phyloP scores from a whole-genome alignment of 2,329 filamentous ascomycete genomes.

The Ophiostoma himal-ulmi region DNA sequence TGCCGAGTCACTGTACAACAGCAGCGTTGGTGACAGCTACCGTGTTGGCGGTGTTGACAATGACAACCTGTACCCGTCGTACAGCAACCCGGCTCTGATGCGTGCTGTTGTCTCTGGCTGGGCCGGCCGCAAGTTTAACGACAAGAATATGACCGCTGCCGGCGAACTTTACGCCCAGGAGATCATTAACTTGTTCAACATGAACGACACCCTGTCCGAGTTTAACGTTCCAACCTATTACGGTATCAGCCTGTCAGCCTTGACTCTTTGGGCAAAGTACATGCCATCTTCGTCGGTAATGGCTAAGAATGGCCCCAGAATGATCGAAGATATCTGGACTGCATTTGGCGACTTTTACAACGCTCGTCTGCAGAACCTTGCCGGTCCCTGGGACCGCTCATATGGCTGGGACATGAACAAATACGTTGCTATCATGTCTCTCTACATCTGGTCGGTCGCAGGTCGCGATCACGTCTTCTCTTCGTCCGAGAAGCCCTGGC shows the following conservation, averaged over 20 bases:
- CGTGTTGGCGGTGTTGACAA: slow-evolving; percentile 53
- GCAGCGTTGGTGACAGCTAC: slow-evolving; percentile 55
- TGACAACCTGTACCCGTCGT: slow-evolving; percentile 56
- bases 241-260: slow-evolving; percentile 54
- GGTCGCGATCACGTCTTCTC: slow-evolving; percentile 39
- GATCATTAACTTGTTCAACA: slow-evolving; percentile 52
- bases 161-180: slow-evolving; percentile 53
- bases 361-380: slow-evolving; percentile 53
- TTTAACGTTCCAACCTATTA: slow-evolving; percentile 60
- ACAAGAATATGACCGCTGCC: slow-evolving; percentile 53
- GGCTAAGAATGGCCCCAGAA: slow-evolving; percentile 44
- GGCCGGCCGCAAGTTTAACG: slow-evolving; percentile 48
- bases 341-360: slow-evolving; percentile 46
- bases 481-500: slow-evolving; percentile 28
- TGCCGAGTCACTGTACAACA: slow-evolving; percentile 48
- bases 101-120: slow-evolving; percentile 56
- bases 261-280: slow-evolving; percentile 57
- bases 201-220: slow-evolving; percentile 53
- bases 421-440: slow-evolving; percentile 52
- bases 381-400: slow-evolving; percentile 58
- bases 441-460: slow-evolving; percentile 54
- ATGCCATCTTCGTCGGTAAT: slow-evolving; percentile 47
- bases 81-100: slow-evolving; percentile 44
- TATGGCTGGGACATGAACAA: slow-evolving; percentile 61
- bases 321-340: slow-evolving; percentile 50